Conservation (phyloP, 148 eudicot species). For the Camellia lanceoleosa region DNA sequence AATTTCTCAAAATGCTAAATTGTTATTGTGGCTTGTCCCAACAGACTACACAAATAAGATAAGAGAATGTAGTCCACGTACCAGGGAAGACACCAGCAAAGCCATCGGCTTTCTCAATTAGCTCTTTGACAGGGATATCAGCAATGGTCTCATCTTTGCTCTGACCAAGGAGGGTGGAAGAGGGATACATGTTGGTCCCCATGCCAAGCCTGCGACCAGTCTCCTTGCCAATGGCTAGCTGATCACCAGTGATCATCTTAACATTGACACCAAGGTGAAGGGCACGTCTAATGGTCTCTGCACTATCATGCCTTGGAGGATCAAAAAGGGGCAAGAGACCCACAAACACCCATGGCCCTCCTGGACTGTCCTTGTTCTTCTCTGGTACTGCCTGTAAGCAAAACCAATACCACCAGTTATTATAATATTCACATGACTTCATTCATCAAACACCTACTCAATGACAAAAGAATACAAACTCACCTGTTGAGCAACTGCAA, state of each 20-base stretch:
- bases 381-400: constrained; percentile 47
- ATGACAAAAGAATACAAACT: not conserved
- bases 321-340: constrained; percentile 72
- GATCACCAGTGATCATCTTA: constrained; percentile 89
- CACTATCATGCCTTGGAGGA: constrained; percentile 84
- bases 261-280: constrained; percentile 76
- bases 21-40: not conserved
- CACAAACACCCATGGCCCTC: constrained; percentile 66
- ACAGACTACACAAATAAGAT: not conserved
- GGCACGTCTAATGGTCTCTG: constrained; percentile 73
- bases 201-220: constrained; percentile 78
- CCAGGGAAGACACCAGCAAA: constrained; percentile 89
- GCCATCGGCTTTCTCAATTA: constrained; percentile 75
- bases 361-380: constrained; percentile 64
- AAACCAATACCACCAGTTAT: not conserved
- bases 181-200: constrained; percentile 83
- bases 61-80: constrained; percentile 13
- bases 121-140: constrained; percentile 60
- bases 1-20: not conserved
- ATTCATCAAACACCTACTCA: not conserved
- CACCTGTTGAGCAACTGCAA: constrained; percentile 62
- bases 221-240: constrained; percentile 75
- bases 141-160: constrained; percentile 52
- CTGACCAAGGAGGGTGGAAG: constrained; percentile 70
- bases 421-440: not conserved